Evolutionary conservation across 805 yeast genomes (phyloP).

Genomic region (Cyberlindnera bimundalis): DNA sequence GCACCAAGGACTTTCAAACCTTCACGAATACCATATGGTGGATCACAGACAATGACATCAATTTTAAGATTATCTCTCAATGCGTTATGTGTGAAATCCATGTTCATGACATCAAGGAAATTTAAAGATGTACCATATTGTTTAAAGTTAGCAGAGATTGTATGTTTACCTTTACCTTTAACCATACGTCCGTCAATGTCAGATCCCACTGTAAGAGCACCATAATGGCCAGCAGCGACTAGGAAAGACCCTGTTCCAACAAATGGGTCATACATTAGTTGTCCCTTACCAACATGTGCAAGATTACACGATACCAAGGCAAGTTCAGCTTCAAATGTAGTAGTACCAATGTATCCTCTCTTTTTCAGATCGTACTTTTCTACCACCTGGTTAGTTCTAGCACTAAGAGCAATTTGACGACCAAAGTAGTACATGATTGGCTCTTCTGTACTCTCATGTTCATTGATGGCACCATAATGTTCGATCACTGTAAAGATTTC

Average conservation of each 20-base stretch:
- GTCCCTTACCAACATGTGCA: conserved; percentile 65
- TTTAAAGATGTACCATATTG: conserved; percentile 59
- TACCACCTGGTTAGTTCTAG: conserved; percentile 58
- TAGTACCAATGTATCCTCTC: conserved; percentile 89
- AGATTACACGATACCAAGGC: conserved; percentile 84
- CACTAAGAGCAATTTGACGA: conserved; percentile 59
- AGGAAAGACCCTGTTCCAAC: conserved; percentile 95
- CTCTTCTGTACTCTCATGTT: conserved; percentile 36
- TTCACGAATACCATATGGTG: conserved; percentile 97
- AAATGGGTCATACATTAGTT: conserved; percentile 87
- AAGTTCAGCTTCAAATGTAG: conserved; percentile 93
- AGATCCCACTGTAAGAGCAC: conserved; percentile 78
- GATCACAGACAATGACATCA: conserved; percentile 90
- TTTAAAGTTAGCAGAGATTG: conserved; percentile 62
- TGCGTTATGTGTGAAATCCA: conserved; percentile 95
- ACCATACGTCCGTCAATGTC: conserved; percentile 85
- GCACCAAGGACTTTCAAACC: conserved; percentile 93
- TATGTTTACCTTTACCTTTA: conserved; percentile 62
- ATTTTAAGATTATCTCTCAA: conserved; percentile 57
- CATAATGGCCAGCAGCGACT: conserved; percentile 82
- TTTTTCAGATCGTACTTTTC: conserved; percentile 80
- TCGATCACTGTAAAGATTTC: conserved; percentile 70
- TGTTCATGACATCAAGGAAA: conserved; percentile 74
- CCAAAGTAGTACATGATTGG: conserved; percentile 74
- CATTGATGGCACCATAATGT: conserved; percentile 53